Evolutionary conservation across 2,329 filamentous ascomycete species (phyloP), one percentile per base, ranked within the genome.

Genomic region (Tolypocladium ovalisporum): DNA sequence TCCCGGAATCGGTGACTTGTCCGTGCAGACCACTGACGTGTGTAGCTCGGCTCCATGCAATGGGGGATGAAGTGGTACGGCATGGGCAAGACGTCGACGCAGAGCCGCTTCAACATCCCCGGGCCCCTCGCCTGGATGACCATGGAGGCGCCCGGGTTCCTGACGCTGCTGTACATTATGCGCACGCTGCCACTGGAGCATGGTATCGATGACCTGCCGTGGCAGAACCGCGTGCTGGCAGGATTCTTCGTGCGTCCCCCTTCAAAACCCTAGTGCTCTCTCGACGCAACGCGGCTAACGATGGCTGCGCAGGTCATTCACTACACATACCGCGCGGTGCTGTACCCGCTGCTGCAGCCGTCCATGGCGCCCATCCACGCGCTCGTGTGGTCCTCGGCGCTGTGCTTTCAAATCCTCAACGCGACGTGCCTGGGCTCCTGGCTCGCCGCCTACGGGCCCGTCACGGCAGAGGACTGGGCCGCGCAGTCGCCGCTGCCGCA

Each of bases 301-400:
- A 9, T 2, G 40, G 12, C 3, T 12, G 12, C 3, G 5, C 58
- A 89, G 78, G 78, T 88, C 37, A 83, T 93, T 57, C 94, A 99
- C 75, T 99, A 99, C 78, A 63, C 84, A 68, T 95, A 99, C 79
- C 90, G 94, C 61, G 92, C 94, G 12, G 72, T 97, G 57, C 73
- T 96, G 60, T 88, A 85, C 57, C 93, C 94, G 2, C 75, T 95
- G 58, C 78, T 93, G 62, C 90, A 93, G 61, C 93, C 93, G 0
- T 91, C 86, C 76, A 97, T 99, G 88, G 90, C 91, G 5, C 93
- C 93, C 10, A 89, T 96, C 63, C 89, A 96, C 71, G 68, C 82
- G 2, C 56, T 83, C 34, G 80, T 97, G 62, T 87, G 86, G 76
- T 10, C 75, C 54, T 72, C 76, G 27, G 94, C 86, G 5, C 61